Evolutionary conservation across 441 rosid genomes (phyloP), one percentile per base, ranked within the genome.

Genomic region (Hura crepitans): DNA sequence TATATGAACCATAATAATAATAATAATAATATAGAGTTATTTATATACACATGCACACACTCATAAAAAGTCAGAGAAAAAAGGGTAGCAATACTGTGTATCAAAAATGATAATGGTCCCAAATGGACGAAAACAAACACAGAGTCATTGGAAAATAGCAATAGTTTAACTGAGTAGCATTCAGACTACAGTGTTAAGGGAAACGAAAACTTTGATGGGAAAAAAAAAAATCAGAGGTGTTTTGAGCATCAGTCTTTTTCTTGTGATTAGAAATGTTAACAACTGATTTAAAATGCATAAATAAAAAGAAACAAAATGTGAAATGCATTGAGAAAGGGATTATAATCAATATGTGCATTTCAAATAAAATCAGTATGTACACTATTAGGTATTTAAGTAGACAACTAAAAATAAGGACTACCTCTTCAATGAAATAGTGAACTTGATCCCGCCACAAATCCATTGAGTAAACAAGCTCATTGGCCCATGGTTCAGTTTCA

Each of bases 401-500:
- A 33, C 18, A 27, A 25, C 59, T 22, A 63, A 64, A 56, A 49
- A 25, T 49, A 28, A 42, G 39, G 46, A 43, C 25, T 79, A 89
- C 92, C 95, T 92, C 86, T 80, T 91, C 85, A 60, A 91, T 76
- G 57, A 94, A 87, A 79, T 82, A 72, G 50, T 69, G 79, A 81
- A 94, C 96, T 84, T 91, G 97, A 75, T 91, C 96, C 69, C 13
- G 81, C 97, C 97, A 94, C 64, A 94, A 82, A 86, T 91, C 97
- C 64, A 85, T 78, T 0, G 97, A 94, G 79, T 81, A 91, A 20
- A 83, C 96, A 33, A 91, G 93, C 69, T 85, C 77, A 71, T 77
- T 78, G 54, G 97, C 97, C 97, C 99, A 94, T 23, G 90, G 90
- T 69, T 87, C 81, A 67, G 86, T 72, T 79, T 83, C 72, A 74